These are phyloP conservation scores for Teunomyces aglyptinius DNA, from an alignment of 805 yeast genomes.

Conservation along the genomic window DNA sequence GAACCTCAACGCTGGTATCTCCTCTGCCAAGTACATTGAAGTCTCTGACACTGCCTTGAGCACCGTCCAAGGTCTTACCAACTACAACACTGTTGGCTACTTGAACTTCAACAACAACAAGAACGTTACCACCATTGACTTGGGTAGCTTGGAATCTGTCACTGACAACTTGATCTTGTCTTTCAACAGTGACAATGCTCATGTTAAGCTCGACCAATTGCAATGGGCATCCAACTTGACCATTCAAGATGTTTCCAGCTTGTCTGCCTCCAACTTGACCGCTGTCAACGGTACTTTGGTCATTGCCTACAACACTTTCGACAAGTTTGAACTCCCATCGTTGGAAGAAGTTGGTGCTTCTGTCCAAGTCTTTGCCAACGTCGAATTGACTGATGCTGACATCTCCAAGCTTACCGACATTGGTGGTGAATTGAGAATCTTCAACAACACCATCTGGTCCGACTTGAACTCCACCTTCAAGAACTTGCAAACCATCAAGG, in stretches of 20 bases:
- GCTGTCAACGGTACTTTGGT: slow-evolving; percentile 40
- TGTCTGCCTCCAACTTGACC: slow-evolving; percentile 32
- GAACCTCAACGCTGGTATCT: slow-evolving; percentile 36
- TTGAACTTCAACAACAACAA: slow-evolving; percentile 45
- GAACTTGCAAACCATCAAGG: slow-evolving; percentile 33
- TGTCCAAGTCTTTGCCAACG: slow-evolving; percentile 41
- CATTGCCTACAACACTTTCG: slow-evolving; percentile 40
- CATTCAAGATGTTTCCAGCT: slow-evolving; percentile 37
- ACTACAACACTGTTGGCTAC: slow-evolving; percentile 28
- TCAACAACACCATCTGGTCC: slow-evolving; percentile 39
- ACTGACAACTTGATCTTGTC: slow-evolving; percentile 35
- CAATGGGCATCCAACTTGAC: slow-evolving; percentile 44
- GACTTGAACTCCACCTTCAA: slow-evolving; percentile 29
- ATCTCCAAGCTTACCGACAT: slow-evolving; percentile 30
- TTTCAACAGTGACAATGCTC: slow-evolving; percentile 40
- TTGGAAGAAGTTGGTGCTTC: slow-evolving; percentile 39
- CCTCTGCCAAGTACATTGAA: slow-evolving; percentile 31
- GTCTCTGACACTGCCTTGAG: slow-evolving; percentile 43
- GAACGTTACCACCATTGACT: slow-evolving; percentile 37
- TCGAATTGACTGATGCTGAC: slow-evolving; percentile 33
- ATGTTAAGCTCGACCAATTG: slow-evolving; percentile 33
- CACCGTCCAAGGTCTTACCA: slow-evolving; percentile 32
- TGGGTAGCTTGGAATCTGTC: slow-evolving; percentile 30
- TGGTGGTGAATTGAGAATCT: slow-evolving; percentile 42
- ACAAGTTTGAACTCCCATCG: slow-evolving; percentile 25